A percentile compares a stretch with the other conserved stretches of the same genome.
phyloP scores from a whole-genome alignment of 306 rosid species.

The Rubus idaeus region DNA sequence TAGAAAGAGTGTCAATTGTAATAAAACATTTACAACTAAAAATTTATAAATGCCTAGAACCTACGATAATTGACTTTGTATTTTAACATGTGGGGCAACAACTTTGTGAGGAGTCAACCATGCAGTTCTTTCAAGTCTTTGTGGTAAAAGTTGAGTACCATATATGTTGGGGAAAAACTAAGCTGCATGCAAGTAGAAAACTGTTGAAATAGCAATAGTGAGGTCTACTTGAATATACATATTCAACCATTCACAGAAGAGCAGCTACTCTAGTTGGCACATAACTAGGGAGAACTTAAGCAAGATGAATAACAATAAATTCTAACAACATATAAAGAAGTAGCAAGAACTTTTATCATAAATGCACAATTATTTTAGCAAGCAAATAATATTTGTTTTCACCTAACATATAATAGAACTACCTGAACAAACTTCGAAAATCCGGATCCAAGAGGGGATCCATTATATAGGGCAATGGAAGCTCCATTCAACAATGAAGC shows the following conservation, averaged over 20 bases:
- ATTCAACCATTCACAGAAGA: background rate
- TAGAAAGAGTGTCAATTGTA: background rate
- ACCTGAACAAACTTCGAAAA: slow-evolving; percentile 94
- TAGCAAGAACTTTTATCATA: background rate
- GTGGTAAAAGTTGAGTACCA: background rate
- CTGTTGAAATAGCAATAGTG: background rate
- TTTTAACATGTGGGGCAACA: background rate
- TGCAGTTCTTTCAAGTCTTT: background rate
- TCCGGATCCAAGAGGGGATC: slow-evolving; percentile 86
- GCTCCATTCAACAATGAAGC: slow-evolving; percentile 93
- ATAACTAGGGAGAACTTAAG: background rate
- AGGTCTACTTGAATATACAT: background rate
- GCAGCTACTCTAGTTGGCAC: background rate
- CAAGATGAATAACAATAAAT: background rate
- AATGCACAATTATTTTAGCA: background rate
- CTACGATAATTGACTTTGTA: background rate
- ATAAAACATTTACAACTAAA: background rate
- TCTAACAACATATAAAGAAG: background rate
- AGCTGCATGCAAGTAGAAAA: background rate
- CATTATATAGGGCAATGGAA: slow-evolving; percentile 81
- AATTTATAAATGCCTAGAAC: background rate
- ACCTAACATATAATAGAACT: background rate
- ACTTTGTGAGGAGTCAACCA: background rate
- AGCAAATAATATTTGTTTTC: background rate
- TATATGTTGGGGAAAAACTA: background rate